Evolutionary conservation across 306 rosid genomes (phyloP), one percentile per base, ranked within the genome.

Genomic region (Cicer yamashitae): DNA sequence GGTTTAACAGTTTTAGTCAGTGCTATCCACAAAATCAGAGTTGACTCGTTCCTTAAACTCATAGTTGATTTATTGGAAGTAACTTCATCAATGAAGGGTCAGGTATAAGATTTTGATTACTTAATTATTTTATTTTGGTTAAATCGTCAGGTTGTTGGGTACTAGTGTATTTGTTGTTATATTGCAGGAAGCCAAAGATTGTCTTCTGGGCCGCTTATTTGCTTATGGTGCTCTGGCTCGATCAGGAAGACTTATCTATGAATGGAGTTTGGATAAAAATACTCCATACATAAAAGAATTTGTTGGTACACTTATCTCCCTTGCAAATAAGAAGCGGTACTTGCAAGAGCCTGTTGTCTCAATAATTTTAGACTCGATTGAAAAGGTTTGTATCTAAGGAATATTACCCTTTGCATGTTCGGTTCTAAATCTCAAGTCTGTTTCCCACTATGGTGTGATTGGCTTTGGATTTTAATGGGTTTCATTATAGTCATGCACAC

Each of bases 11-110:
- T 84, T 78, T 77, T 90, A 80, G 57, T 59, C 10, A 83, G 88
- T 18, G 77, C 85, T 53, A 77, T 88, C 45, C 71, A 72, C 67
- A 82, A 65, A 73, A 51, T 91, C 78, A 86, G 79, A 79, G 80
- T 94, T 65, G 97, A 90, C 57, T 89, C 99, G 1, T 72, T 92
- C 81, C 86, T 94, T 59, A 92, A 92, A 86, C 96, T 92, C 8
- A 82, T 90, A 48, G 85, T 80, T 61, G 91, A 90, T 78, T 83
- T 88, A 69, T 82, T 92, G 72, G 99, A 94, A 85, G 91, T 92
- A 71, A 78, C 93, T 76, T 90, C 97, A 40, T 94, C 99, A 20
- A 94, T 89, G 96, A 94, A 90, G 89, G 97, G 99, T 70, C 97
- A 94, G 97, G 97, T 92, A 76, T 78, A 84, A 71, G 45, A 25